Base-by-base conservation (phyloP, 805 yeast genomes). In the Grigorovia yakushimaensis region DNA sequence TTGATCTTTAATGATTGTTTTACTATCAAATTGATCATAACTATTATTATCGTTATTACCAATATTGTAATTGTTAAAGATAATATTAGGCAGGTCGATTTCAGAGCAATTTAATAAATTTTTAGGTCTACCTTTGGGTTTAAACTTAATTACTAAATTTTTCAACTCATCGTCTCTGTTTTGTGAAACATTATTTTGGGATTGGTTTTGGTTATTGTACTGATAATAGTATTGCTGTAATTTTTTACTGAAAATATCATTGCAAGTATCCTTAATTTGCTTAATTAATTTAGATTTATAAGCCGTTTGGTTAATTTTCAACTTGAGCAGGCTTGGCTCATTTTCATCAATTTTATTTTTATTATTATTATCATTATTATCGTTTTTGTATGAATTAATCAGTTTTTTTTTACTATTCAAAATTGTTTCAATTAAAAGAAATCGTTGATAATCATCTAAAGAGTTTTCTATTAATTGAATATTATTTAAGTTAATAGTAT, bases 401-500 rank as follows among this genome's bases (percentile, higher is more conserved):
- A 33, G 22, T 15, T 42, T 39, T 41, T 48, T 47, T 44, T 39
- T 27, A 27, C 33, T 7, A 27, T 10, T 43, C 20, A 48, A 39
- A 10, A 51, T 42, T 17, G 49, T 23, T 21, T 47, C 45, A 11
- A 51, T 52, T 42, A 59, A 55, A 45, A 50, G 57, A 10, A 60
- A 44, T 42, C 67, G 46, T 50, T 63, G 67, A 45, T 61, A 63
- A 42, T 63, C 66, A 47, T 63, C 67, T 38, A 60, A 40, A 7
- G 66, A 62, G 33, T 51, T 53, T 4, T 46, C 49, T 4, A 59
- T 43, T 4, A 63, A 47, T 20, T 39, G 45, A n/a, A 62, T 51
- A 10, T 43, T 42, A n/a, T 46, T 35, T 11, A 48, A 40, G 39
- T 55, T 55, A 17, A 61, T 13, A n/a, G 8, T 15, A 33, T 11